Evolutionary conservation across 805 yeast species (phyloP).

Genomic region (Millerozyma miso): DNA sequence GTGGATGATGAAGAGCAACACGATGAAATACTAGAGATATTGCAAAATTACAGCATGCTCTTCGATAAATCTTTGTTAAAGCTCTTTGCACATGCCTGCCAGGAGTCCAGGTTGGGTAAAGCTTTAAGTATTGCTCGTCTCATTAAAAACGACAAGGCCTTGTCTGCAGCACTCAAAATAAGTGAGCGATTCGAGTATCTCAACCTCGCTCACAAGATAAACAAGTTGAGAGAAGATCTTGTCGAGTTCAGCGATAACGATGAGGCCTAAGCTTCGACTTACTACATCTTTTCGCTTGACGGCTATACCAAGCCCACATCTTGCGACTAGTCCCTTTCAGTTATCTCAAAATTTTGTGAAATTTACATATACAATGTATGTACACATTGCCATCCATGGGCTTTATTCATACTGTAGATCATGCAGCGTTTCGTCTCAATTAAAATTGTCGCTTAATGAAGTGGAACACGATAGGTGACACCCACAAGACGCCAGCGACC

Average conservation of each 20-base stretch:
- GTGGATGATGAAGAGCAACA: constrained; percentile 24
- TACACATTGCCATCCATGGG: constrained; percentile 1
- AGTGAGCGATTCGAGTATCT: constrained; percentile 58
- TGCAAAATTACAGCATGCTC: constrained; percentile 48
- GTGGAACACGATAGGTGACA: constrained; percentile 52
- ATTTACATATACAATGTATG: constrained; percentile 2
- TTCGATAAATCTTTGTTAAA: constrained; percentile 78
- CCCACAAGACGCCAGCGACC: constrained; percentile 64
- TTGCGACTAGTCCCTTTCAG: neutral
- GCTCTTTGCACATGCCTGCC: constrained; percentile 70
- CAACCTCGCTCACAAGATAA: constrained; percentile 34
- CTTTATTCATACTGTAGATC: neutral
- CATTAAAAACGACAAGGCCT: constrained; percentile 71
- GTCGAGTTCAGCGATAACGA: constrained; percentile 17
- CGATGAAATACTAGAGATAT: constrained; percentile 44
- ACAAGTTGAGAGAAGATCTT: constrained; percentile 34
- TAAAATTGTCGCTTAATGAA: constrained; percentile 47
- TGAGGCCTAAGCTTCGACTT: constrained; percentile 3
- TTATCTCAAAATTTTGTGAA: neutral
- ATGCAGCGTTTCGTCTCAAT: neutral
- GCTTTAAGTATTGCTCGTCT: constrained; percentile 68
- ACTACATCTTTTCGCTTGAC: neutral
- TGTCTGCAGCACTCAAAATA: constrained; percentile 79
- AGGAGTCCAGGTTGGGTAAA: constrained; percentile 56
- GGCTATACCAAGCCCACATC: neutral